phyloP scores from a whole-genome alignment of 345 rosid genomes.

The Citrus glauca region DNA sequence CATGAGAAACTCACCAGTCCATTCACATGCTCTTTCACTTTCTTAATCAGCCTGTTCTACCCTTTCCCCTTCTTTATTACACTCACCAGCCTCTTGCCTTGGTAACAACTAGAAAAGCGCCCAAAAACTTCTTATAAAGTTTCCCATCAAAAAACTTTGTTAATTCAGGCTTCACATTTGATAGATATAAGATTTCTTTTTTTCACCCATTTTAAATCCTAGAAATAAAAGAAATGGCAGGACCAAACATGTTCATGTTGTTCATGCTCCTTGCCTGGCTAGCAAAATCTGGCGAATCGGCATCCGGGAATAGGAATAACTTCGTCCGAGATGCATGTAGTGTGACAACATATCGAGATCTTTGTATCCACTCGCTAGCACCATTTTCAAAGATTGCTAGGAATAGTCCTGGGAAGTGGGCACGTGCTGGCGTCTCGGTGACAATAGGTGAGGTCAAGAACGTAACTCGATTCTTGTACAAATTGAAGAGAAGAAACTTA shows the following conservation, averaged over 20 bases:
- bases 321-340: conserved; percentile 72
- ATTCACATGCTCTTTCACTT: conserved; percentile 36
- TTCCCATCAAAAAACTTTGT: background rate
- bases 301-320: conserved; percentile 2
- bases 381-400: conserved; percentile 57
- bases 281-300: conserved; percentile 13
- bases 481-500: conserved; percentile 19
- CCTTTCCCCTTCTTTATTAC: conserved; percentile 24
- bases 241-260: background rate
- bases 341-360: conserved; percentile 56
- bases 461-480: conserved; percentile 23
- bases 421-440: conserved; percentile 82
- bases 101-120: conserved; percentile 8
- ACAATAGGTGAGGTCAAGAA: conserved; percentile 51
- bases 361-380: conserved; percentile 58
- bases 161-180: background rate
- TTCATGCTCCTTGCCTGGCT: conserved; percentile 30
- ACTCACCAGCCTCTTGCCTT: conserved; percentile 42
- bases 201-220: background rate
- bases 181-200: background rate
- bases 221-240: background rate
- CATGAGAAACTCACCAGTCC: conserved; percentile 36
- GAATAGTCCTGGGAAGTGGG: conserved; percentile 72
- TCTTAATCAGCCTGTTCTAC: conserved; percentile 1
- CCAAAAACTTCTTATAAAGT: background rate